Evolutionary conservation across 257 asterid species (phyloP), one percentile per base, ranked within the genome.

Genomic region (Hygrophila difformis): DNA sequence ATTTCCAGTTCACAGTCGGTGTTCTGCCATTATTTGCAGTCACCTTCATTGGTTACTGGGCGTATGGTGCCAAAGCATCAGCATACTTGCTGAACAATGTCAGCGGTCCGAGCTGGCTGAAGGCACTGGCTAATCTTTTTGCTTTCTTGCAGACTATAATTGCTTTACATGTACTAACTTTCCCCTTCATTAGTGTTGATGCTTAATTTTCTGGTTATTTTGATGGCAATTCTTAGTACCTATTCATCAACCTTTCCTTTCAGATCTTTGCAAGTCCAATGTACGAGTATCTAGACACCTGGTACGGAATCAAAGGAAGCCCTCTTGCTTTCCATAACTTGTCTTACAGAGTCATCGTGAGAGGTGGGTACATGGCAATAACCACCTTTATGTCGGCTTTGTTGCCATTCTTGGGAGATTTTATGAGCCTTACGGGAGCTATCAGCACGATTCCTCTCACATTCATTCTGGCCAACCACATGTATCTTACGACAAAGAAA

Each of bases 361-460:
- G 96, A 48, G 96, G 89, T 2, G 71, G 96, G 39, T 86, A 86
- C 50, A 54, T 86, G 2, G 81, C 67, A 0, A 14, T 77, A 45
- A 86, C 81, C 16, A 70, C 93, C 1, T 79, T 87, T 29, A 70
- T 82, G 2, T 63, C 94, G 2, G 94, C 96, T 7, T 15, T 87
- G 73, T 69, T 87, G 45, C 96, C 96, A 1, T 87, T 87, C 63
- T 63, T 87, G 39, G 96, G 94, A 39, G 92, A 87, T 56, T 87
- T 87, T 63, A 87, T 82, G 96, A 87, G 96, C 77, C 93, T 87
- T 0, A 87, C 96, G 0, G 96, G 96, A 44, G 94, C 96, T 19
- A 46, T 77, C 26, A 82, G 93, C 87, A 83, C 94, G 12, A 79
- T 82, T 46, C 94, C 96, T 0, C 87, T 87, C n/a, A 87, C 96